phyloP scores from a whole-genome alignment of 306 rosid genomes.

The Cucurbita moschata region DNA sequence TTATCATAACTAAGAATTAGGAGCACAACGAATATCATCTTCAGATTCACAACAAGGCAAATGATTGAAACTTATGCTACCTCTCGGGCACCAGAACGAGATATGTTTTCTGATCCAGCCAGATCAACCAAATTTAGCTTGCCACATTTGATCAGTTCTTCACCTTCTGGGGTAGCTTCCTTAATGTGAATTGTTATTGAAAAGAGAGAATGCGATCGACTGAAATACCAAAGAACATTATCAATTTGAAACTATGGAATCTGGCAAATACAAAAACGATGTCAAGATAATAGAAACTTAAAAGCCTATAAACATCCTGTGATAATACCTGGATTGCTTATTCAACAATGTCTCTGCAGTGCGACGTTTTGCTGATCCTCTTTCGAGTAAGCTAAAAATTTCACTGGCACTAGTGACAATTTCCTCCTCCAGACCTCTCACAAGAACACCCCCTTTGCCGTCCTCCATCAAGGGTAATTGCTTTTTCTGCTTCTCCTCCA shows the following conservation, averaged over 20 bases:
- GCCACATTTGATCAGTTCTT: slow-evolving; percentile 92
- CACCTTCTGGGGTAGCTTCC: slow-evolving; percentile 97
- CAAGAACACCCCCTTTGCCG: slow-evolving; percentile 97
- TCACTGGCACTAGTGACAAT: slow-evolving; percentile 85
- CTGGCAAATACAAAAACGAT: neutral
- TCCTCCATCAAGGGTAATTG: slow-evolving; percentile 94
- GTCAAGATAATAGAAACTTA: neutral
- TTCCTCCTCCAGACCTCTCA: slow-evolving; percentile 84
- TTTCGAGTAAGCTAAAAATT: slow-evolving; percentile 69
- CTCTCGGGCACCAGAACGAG: slow-evolving; percentile 99
- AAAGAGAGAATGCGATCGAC: slow-evolving; percentile 96
- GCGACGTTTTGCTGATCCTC: slow-evolving; percentile 91
- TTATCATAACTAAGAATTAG: neutral
- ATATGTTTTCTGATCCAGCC: slow-evolving; percentile 94
- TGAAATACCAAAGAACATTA: slow-evolving; percentile 13
- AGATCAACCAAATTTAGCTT: slow-evolving; percentile 91
- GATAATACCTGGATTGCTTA: slow-evolving; percentile 74
- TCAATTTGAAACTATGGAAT: neutral
- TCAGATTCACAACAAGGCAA: neutral
- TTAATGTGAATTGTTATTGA: slow-evolving; percentile 95
- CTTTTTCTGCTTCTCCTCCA: slow-evolving; percentile 82
- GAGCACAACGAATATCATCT: neutral
- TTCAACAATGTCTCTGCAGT: slow-evolving; percentile 92
- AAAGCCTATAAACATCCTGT: neutral
- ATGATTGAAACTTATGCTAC: slow-evolving; percentile 18